phyloP scores from a whole-genome alignment of 139 green algal species.

The Volvox africanus region DNA sequence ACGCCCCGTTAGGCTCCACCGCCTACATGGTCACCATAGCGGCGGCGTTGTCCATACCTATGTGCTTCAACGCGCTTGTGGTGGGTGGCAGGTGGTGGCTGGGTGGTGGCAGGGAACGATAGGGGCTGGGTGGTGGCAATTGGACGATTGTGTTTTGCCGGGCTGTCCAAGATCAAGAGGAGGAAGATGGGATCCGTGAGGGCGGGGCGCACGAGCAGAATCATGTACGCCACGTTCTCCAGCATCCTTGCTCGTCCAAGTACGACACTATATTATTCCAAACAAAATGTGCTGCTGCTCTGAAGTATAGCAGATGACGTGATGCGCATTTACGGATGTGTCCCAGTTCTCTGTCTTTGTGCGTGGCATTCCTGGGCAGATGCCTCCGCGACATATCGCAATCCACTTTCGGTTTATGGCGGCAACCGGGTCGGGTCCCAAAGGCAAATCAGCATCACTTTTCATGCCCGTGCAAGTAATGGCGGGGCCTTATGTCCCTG shows the following conservation, averaged over 20 bases:
- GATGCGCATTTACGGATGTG: too few relatives aligned
- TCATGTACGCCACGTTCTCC: not conserved
- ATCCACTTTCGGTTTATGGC: too few relatives aligned
- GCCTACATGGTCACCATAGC: conserved; percentile 15
- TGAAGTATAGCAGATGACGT: too few relatives aligned
- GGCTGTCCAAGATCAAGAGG: not conserved
- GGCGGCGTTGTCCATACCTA: not conserved
- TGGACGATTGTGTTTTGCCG: not conserved
- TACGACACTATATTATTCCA: too few relatives aligned
- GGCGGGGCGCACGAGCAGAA: not conserved
- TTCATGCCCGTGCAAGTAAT: not conserved
- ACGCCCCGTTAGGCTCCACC: not conserved
- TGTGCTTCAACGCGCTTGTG: conserved; percentile 33
- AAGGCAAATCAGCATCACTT: not conserved
- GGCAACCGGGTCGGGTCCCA: not conserved
- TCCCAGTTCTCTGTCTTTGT: too few relatives aligned
- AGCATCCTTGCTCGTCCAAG: too few relatives aligned
- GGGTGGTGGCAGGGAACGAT: not conserved
- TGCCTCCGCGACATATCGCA: too few relatives aligned
- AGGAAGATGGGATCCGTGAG: not conserved
- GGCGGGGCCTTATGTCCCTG: not conserved
- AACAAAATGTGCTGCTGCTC: too few relatives aligned
- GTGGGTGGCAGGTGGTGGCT: not conserved
- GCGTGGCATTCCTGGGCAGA: too few relatives aligned
- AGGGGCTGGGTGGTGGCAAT: not conserved